phyloP scores from a whole-genome alignment of 2,329 filamentous ascomycete species.

The Fusarium buxicola region DNA sequence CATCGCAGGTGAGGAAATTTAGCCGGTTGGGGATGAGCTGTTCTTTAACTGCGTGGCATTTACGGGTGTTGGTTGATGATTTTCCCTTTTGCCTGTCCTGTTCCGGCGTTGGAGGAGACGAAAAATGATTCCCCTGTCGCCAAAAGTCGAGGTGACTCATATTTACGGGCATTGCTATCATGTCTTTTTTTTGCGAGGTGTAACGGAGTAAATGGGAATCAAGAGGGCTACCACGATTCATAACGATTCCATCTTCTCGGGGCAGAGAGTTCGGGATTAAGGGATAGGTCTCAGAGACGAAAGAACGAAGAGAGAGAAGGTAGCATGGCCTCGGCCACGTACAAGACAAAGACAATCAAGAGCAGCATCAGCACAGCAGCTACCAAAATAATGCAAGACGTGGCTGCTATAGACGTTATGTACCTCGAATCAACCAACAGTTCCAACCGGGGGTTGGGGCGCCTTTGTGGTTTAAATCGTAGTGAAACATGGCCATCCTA shows the following conservation, averaged over 20 bases:
- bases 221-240: not conserved
- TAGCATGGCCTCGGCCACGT: not conserved
- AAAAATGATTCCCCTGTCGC: conserved; percentile 48
- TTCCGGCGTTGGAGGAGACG: conserved; percentile 45
- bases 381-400: no score
- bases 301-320: not conserved
- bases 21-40: not conserved
- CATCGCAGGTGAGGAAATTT: conserved; percentile 3
- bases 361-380: no score
- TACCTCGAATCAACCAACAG: no score
- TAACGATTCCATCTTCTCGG: conserved; percentile 1
- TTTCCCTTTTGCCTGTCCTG: conserved; percentile 38
- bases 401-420: no score
- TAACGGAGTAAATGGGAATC: conserved; percentile 25
- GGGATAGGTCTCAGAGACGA: not conserved
- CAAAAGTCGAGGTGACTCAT: conserved; percentile 29
- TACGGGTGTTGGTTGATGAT: conserved; percentile 38
- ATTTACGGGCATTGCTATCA: conserved; percentile 31
- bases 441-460: no score
- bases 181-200: conserved; percentile 30
- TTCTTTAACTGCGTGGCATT: conserved; percentile 22
- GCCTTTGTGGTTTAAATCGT: no score
- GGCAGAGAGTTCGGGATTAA: not conserved
- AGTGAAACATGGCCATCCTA: no score
- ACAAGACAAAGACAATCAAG: not conserved